Evolutionary conservation across 2,329 filamentous ascomycete species (phyloP), one percentile per base, ranked within the genome.

Genomic region (Escovopsis sp.): DNA sequence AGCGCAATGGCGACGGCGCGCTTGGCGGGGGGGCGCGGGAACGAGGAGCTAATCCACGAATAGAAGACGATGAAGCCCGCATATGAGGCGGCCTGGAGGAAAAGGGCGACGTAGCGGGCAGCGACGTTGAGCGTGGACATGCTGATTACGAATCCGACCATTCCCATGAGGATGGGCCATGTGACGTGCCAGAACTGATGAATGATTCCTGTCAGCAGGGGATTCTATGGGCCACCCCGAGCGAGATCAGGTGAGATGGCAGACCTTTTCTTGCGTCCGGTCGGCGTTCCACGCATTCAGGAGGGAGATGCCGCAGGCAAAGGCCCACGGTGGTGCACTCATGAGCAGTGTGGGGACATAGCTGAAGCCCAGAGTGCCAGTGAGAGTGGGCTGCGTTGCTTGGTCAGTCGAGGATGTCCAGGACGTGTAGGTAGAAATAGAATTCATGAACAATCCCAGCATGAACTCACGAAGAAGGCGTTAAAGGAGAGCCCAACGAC

Each of bases 1-100:
- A 76, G 65, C 43, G 73, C 73, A 36, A 77, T 71, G 15, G 72
- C 73, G 2, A 76, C 73, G 9, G 73, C 73, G 30, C 73, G 71
- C 63, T 77, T 77, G 3, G 73, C 73, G 0, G 72, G 73, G 0
- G 71, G 73, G 1, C 73, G 70, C 0, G 74, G 73, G 57, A 73
- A 72, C 0, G 69, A 71, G 0, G 68, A 71, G 40, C 64, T 67
- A 51, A 75, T 74, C 72, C 72, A 75, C 0, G 70, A 72, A 55
- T 72, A 72, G 47, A 73, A 70, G 39, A 74, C 70, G 52, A 74
- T 72, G 58, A 71, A 71, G 20, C 71, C 71, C 0, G 73, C 72
- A 47, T 78, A 78, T 2, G 71, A 68, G 27, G 63, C 64, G 0
- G 74, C 68, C 51, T 76, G 71, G 1, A 79, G 61, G 59, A 79